Base-by-base conservation (phyloP, 768 basidiomycete genomes). In the Leccinellum rugosiceps region DNA sequence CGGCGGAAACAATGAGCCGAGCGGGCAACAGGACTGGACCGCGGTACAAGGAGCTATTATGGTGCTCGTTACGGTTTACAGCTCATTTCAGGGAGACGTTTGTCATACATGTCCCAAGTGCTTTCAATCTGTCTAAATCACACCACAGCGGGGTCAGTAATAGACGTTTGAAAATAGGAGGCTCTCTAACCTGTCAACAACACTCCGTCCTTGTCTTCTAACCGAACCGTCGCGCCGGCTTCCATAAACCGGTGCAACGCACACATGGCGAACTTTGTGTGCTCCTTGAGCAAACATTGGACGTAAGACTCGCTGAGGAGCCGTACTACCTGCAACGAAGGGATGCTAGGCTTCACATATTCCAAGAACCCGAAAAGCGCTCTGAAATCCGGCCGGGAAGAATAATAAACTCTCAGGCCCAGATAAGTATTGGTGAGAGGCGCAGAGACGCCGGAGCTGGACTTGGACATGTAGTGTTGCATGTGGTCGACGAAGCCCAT, bases 141-240 rank as follows among this genome's bases (percentile, higher is more conserved):
- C 30, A 19, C 15, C 50, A 10, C 38, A 10, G 35, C 35, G 35
- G 35, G 35, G 38, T 38, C 38, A 38, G 38, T 38, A n/a, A 38
- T 6, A 23, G 14, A 15, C 6, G 28, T 47, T 19, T 21, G 38
- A 34, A 19, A 34, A 43, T 7, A 34, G 13, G 13, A 9, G 19
- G 1, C 6, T 15, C 19, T 11, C 63, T 9, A 35, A 71, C 68
- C 68, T 68, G 51, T 59, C 21, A 72, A 34, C 19, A 63, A 55
- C 46, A 57, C 23, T 0, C 70, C 63, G 0, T 64, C 56, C 19
- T 47, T 14, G 49, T 72, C 69, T 53, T 72, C 68, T 8, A 70
- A 2, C 14, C 66, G 68, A 28, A 72, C 58, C 2, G 49, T 10
- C 7, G 47, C n/a, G 38, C n/a, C 1, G 3, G 21, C 54, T 1